A percentile compares a stretch with the other conserved stretches of the same genome.
Conservation (phyloP, 768 basidiomycete genomes). For the Tephrocybe sp. region DNA sequence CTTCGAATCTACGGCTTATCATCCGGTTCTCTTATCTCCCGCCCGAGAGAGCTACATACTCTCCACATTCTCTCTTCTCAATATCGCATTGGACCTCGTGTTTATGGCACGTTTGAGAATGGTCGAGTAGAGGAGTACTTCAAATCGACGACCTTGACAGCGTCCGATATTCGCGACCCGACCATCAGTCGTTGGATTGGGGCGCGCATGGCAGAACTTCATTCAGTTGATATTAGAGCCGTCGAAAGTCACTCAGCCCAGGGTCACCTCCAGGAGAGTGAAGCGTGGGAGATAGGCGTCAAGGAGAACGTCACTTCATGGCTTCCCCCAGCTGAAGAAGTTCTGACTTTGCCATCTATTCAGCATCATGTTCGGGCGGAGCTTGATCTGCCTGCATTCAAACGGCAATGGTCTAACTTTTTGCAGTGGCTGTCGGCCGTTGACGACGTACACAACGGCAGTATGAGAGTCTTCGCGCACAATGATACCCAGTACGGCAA, state of each 20-base stretch:
- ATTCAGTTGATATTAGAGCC: slow-evolving; percentile 80
- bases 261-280: slow-evolving; percentile 38
- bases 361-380: slow-evolving; percentile 43
- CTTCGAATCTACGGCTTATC: slow-evolving; percentile 92
- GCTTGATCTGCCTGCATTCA: slow-evolving; percentile 67
- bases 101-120: slow-evolving; percentile 95
- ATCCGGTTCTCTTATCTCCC: slow-evolving; percentile 84
- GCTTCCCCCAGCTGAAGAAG: slow-evolving; percentile 69
- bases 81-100: slow-evolving; percentile 86
- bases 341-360: slow-evolving; percentile 63
- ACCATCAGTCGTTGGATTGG: slow-evolving; percentile 83
- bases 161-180: slow-evolving; percentile 76
- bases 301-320: slow-evolving; percentile 70
- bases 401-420: slow-evolving; percentile 66
- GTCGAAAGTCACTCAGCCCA: slow-evolving; percentile 52
- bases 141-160: slow-evolving; percentile 77
- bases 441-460: slow-evolving; percentile 58
- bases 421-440: slow-evolving; percentile 63
- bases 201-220: slow-evolving; percentile 94
- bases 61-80: slow-evolving; percentile 87
- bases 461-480: slow-evolving; percentile 78
- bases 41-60: slow-evolving; percentile 81
- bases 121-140: slow-evolving; percentile 97
- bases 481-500: slow-evolving; percentile 98
- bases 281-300: slow-evolving; percentile 57